Conservation (phyloP, 441 rosid species). For the Erysimum cheiri region DNA sequence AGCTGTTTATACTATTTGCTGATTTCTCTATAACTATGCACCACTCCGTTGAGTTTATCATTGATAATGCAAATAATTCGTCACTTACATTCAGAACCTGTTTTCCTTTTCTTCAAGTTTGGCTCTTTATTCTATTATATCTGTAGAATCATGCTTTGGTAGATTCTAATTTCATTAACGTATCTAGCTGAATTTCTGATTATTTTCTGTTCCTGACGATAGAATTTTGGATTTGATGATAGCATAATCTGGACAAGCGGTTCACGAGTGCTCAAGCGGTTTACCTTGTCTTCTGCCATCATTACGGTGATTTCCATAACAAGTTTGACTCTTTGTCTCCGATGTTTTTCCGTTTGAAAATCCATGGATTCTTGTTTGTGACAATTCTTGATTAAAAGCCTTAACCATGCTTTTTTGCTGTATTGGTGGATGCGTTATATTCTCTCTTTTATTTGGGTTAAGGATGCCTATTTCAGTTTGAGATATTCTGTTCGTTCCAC, state of each 20-base stretch:
- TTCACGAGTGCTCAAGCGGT: constrained; percentile 81
- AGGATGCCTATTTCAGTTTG: neutral
- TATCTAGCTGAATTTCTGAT: constrained; percentile 20
- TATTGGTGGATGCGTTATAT: neutral
- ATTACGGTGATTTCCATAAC: constrained; percentile 56
- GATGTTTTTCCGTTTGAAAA: constrained; percentile 13
- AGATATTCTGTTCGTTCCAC: constrained; percentile 24
- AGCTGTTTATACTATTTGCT: constrained; percentile 19
- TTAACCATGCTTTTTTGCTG: constrained; percentile 2
- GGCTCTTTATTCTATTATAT: constrained; percentile 6
- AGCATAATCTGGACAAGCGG: constrained; percentile 90
- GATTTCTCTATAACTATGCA: constrained; percentile 9
- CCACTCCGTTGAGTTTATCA: neutral
- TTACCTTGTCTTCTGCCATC: constrained; percentile 74
- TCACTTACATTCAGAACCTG: neutral
- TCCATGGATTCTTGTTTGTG: constrained; percentile 4
- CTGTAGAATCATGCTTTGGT: constrained; percentile 13
- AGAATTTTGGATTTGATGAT: constrained; percentile 24
- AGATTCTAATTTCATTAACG: constrained; percentile 14
- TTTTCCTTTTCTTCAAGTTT: constrained; percentile 1
- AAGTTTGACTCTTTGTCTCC: constrained; percentile 12
- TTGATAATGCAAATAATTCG: neutral
- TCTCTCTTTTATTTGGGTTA: neutral
- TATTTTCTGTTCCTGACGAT: constrained; percentile 17
- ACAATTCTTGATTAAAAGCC: neutral